Base-by-base conservation (phyloP, 345 rosid genomes). In the Excoecaria agallocha region DNA sequence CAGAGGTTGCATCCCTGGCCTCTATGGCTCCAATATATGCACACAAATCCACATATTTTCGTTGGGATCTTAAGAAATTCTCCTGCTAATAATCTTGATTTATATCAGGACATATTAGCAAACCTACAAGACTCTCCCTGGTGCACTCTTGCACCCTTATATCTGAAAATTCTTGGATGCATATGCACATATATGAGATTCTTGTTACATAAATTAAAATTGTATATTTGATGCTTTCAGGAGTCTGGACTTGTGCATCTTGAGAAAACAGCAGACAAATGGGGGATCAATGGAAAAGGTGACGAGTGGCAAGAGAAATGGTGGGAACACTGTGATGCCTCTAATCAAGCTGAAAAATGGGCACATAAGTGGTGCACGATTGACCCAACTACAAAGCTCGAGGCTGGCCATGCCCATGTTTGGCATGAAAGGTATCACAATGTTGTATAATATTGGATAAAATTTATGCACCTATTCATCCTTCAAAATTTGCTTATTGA, bases 221-320 rank as follows among this genome's bases (percentile, higher is more conserved):
- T 24, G 58, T 50, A 22, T 15, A 12, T 49, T 68, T 70, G 35
- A 37, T 75, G 60, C 66, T 20, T 77, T 66, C 89, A 94, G 98
- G 86, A 85, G 17, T 46, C 75, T 67, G 98, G 97, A 57, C 76
- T 89, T 60, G 72, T 87, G 59, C 94, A 94, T 84, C 88, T 94
- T 68, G 95, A 91, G 85, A 94, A 94, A 87, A 89, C 87, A 15
- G 98, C 98, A 54, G 93, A 94, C 81, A 94, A 94, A 76, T 94
- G 97, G 98, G 98, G 98, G 51, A 94, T 89, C 90, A 92, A 93
- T 24, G 93, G 94, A 7, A 56, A 73, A 61, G 94, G 91, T 45
- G 98, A 87, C 20, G 97, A 94, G 77, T 94, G 98, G 97, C 95
- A 85, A 81, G 98, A 94, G 84, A 74, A 91, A 82, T 92, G 98